These are phyloP conservation scores for Fragaria iinumae DNA, from an alignment of 306 rosid genomes.

Conservation along the genomic window DNA sequence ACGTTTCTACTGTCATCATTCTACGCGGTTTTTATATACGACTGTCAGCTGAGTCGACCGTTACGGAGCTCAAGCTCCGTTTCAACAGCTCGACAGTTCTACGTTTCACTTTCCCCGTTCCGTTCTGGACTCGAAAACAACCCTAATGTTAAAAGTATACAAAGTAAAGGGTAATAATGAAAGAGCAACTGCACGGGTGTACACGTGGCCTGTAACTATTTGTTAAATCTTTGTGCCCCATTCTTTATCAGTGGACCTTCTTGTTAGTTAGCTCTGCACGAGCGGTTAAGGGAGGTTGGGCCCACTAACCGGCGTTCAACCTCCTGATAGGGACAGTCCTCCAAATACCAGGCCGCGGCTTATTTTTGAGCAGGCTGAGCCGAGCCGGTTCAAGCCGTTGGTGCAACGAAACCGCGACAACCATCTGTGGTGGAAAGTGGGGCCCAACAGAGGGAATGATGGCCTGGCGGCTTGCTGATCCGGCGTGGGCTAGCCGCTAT, in stretches of 20 bases:
- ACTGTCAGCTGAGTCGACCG: constrained; percentile 28
- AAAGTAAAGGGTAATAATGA: background rate
- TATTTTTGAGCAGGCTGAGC: constrained; percentile 14
- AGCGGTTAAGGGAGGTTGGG: background rate
- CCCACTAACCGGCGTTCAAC: constrained; percentile 11
- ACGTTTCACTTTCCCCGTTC: constrained; percentile 26
- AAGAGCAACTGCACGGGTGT: too few relatives aligned
- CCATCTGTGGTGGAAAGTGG: constrained; percentile 37
- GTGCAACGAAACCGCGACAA: background rate
- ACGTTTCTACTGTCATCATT: constrained; percentile 49
- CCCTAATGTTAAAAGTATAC: background rate
- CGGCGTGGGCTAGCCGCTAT: constrained; percentile 71
- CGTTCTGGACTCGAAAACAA: constrained; percentile 21
- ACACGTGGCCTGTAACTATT: constrained; percentile 1
- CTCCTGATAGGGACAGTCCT: constrained; percentile 20
- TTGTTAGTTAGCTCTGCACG: constrained; percentile 12
- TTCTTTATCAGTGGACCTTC: background rate
- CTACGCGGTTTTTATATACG: constrained; percentile 13
- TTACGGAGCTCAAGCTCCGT: constrained; percentile 46
- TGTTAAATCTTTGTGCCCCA: background rate
- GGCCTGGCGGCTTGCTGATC: constrained; percentile 55
- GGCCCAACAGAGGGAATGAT: constrained; percentile 37
- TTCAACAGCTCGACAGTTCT: constrained; percentile 22
- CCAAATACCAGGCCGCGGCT: constrained; percentile 13
- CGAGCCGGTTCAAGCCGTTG: background rate